Conservation (phyloP, 1,284 basidiomycete species). For the Butyriboletus appendiculatus region DNA sequence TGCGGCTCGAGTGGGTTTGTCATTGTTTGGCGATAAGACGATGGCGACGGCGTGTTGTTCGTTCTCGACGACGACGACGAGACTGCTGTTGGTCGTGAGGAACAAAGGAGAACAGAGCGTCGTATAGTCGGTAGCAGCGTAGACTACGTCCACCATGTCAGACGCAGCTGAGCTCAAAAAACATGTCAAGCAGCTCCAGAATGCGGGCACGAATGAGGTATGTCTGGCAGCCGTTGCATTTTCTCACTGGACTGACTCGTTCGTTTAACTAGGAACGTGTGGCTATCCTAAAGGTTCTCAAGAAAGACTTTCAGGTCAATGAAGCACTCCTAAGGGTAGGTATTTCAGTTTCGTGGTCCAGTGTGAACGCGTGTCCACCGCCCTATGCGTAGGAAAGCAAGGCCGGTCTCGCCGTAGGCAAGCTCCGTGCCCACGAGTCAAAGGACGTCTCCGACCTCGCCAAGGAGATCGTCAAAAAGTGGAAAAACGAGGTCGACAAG, state of each 20-base stretch:
- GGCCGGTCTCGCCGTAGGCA: conserved; percentile 91
- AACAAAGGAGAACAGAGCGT: not conserved
- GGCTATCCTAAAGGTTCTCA: conserved; percentile 70
- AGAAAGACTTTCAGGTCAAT: conserved; percentile 78
- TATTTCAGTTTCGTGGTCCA: conserved; percentile 29
- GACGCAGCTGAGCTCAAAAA: conserved; percentile 67
- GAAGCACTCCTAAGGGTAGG: conserved; percentile 87
- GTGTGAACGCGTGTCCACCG: conserved; percentile 15
- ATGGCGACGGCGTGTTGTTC: not conserved
- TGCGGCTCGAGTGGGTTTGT: conserved; percentile 10
- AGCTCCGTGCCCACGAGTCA: conserved; percentile 75
- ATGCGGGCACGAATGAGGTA: conserved; percentile 61
- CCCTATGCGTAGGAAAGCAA: conserved; percentile 71
- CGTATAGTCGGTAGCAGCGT: conserved; percentile 23
- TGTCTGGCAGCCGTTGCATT: conserved; percentile 25
- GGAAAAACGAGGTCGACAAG: conserved; percentile 85
- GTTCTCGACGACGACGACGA: not conserved
- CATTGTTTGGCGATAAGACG: conserved; percentile 19
- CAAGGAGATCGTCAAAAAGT: conserved; percentile 92
- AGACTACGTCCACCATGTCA: conserved; percentile 34
- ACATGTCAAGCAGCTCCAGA: conserved; percentile 77
- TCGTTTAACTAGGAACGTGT: conserved; percentile 78
- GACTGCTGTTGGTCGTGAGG: not conserved
- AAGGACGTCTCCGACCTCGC: conserved; percentile 81
- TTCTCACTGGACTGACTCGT: conserved; percentile 19